Base-by-base conservation (phyloP, 306 rosid species). In the Corylus americana region DNA sequence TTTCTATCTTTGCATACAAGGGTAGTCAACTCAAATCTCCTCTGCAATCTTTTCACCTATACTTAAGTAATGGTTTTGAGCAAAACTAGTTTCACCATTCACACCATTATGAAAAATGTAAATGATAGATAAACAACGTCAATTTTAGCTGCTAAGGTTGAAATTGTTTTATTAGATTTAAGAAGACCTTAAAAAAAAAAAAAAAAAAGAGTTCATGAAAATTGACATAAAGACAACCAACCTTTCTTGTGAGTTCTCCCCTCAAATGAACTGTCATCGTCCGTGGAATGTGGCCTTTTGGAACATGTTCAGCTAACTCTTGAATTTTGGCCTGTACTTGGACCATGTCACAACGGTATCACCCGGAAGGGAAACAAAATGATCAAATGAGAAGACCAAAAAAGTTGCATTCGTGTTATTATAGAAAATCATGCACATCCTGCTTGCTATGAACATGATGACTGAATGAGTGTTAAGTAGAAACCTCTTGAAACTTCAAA, bases 221-320 rank as follows among this genome's bases (percentile, higher is more conserved):
- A 77, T 72, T 76, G 79, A 51, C 55, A 69, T 63, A 73, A 73
- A 47, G 82, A 68, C 42, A 83, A 66, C 83, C 55, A 61, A 95
- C 99, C 98, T 93, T 96, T 87, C 99, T 91, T 2, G 98, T 96
- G 79, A 96, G 94, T 80, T 96, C 99, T 79, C 99, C 99, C 86
- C 98, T 86, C n/a, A 96, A 87, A 86, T 91, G 99, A 74, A 91
- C 94, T 22, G 98, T 87, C 98, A 96, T 93, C 78, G 99, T 83
- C 73, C 99, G 87, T 44, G 99, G 98, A 83, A 96, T 93, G 78
- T 96, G 99, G 55, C 99, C 99, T 84, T 96, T 96, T 45, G 99
- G 99, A 62, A 96, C 98, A 83, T 96, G 97, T 61, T 96, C 99
- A 79, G 99, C 81, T 82, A 96, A 90, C 83, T 96, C 99, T 86